These are phyloP conservation scores for Persicaria maculosa DNA, from an alignment of 148 eudicot genomes.

Conservation along the genomic window DNA sequence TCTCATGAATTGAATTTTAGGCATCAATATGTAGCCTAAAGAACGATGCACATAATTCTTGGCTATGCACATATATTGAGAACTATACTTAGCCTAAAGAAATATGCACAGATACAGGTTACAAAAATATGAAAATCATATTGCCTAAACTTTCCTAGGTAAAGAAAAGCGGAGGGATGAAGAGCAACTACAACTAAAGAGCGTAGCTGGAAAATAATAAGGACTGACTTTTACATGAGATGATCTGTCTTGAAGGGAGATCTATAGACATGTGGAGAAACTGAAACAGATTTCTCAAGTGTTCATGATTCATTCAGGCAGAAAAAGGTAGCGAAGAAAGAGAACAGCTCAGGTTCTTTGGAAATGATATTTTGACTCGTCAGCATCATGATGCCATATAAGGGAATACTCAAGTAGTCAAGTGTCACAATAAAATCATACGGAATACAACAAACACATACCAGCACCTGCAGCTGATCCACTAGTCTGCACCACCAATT, in stretches of 20 bases:
- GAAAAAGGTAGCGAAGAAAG: neutral
- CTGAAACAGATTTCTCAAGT: neutral
- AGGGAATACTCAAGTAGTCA: neutral
- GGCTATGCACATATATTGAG: neutral
- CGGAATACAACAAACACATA: constrained; percentile 14
- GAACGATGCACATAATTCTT: too few relatives aligned
- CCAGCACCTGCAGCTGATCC: constrained; percentile 48
- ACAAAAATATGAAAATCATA: neutral
- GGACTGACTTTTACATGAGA: neutral
- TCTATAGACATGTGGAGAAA: neutral
- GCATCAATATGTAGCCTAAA: neutral
- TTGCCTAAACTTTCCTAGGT: neutral
- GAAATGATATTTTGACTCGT: neutral
- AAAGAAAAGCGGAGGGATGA: neutral
- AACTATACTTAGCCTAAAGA: neutral
- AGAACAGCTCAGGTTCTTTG: neutral
- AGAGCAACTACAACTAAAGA: neutral
- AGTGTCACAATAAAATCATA: neutral
- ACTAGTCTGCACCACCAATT: constrained; percentile 20
- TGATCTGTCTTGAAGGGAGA: neutral
- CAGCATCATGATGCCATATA: neutral
- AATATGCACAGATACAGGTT: neutral
- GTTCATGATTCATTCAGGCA: neutral
- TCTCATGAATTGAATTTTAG: neutral
- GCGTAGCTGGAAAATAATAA: neutral